Base-by-base conservation (phyloP, 306 rosid genomes). In the Vigna mungo region DNA sequence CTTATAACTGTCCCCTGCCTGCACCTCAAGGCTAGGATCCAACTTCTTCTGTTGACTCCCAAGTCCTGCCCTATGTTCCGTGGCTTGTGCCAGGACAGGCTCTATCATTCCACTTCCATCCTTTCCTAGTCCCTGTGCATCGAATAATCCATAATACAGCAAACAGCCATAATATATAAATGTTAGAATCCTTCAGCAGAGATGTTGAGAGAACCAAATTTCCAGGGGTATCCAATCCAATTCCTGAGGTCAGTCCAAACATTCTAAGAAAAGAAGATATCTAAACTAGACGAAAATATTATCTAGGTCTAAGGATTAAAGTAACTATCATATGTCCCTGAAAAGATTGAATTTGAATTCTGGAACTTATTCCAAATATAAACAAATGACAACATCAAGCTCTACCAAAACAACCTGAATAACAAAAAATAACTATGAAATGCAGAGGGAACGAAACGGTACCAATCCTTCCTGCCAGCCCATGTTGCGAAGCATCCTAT, bases 391-490 rank as follows among this genome's bases (percentile, higher is more conserved):
- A 52, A 7, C 5, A 68, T 37, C 54, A 48, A 68, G 76, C 61
- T 78, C 85, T 73, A 62, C 41, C 62, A 85, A 78, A 30, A 74
- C 81, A 78, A 25, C 46, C 59, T 44, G 14, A 63, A 69, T 78
- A 68, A 56, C 0, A 16, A 62, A 72, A 37, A 37, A 80, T 68
- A 75, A 63, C 63, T 18, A 72, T 25, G 72, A 18, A 74, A 62
- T 52, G 67, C 49, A 80, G 52, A 80, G 85, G 90, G 90, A 80
- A 86, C 59, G 84, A 87, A 84, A 78, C 47, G 85, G 80, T 95
- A 95, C 98, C 98, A 83, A 89, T 90, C 98, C 98, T 88, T 95
- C 97, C 15, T 95, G 98, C 98, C 98, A 95, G 72, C 98, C 98
- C 98, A 95, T 95, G 92, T 76, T 95, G 90, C 98, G 98, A 82